These are phyloP conservation scores for Scedosporium boydii DNA, from an alignment of 2,329 filamentous ascomycete species.

Conservation along the genomic window DNA sequence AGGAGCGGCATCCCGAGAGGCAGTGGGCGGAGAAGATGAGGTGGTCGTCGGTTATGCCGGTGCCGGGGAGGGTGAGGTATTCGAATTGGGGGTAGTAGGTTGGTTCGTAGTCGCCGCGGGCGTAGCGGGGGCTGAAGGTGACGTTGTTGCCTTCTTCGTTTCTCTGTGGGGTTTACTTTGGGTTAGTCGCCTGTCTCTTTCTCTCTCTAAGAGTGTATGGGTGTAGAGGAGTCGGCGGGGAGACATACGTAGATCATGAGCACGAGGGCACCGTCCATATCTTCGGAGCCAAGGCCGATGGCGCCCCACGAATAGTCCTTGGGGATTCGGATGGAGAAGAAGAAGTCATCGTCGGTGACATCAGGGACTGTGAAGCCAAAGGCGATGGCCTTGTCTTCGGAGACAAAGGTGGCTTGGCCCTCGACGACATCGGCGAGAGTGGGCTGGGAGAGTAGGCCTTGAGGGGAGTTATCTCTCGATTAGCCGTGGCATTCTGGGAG, in stretches of 20 bases:
- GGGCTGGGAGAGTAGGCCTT: slow-evolving; percentile 12
- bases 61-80: slow-evolving; percentile 34
- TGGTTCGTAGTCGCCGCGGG: slow-evolving; percentile 43
- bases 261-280: slow-evolving; percentile 43
- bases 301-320: slow-evolving; percentile 39
- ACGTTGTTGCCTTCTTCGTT: slow-evolving; percentile 35
- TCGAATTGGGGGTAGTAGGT: slow-evolving; percentile 32
- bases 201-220: background rate
- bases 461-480: background rate
- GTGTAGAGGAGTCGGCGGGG: background rate
- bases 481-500: background rate
- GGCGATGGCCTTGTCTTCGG: slow-evolving; percentile 30
- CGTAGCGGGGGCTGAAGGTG: slow-evolving; percentile 45
- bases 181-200: background rate
- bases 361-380: slow-evolving; percentile 42
- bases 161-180: slow-evolving; percentile 9
- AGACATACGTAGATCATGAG: slow-evolving; percentile 38
- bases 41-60: slow-evolving; percentile 34
- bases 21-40: slow-evolving; percentile 44
- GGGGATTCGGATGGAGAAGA: slow-evolving; percentile 43
- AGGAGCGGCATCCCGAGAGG: slow-evolving; percentile 38
- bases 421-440: slow-evolving; percentile 16
- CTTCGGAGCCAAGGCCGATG: slow-evolving; percentile 42
- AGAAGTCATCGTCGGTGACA: slow-evolving; percentile 36
- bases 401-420: slow-evolving; percentile 32